Conservation (phyloP, 208 protist genomes). For the Leishmania gerbilli region DNA sequence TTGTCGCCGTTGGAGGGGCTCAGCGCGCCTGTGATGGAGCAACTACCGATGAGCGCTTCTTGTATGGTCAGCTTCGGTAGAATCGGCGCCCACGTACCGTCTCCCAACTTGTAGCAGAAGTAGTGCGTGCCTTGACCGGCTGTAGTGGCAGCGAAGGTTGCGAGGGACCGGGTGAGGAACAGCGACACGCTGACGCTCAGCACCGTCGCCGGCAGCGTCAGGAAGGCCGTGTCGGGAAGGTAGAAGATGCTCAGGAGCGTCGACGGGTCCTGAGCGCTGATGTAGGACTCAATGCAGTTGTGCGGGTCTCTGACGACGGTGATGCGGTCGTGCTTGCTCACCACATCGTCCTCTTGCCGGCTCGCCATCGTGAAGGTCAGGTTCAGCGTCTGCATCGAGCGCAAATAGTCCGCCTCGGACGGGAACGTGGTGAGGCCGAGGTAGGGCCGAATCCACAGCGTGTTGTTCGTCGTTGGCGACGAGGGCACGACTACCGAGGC, state of each 20-base stretch:
- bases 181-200: constrained; percentile 31
- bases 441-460: constrained; percentile 78
- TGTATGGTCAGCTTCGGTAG: constrained; percentile 49
- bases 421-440: constrained; percentile 68
- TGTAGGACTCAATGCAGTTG: constrained; percentile 72
- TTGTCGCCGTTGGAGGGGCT: constrained; percentile 42
- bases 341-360: constrained; percentile 55
- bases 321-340: constrained; percentile 55
- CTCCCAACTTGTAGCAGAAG: constrained; percentile 76
- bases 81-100: constrained; percentile 84
- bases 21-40: constrained; percentile 25
- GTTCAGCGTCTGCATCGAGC: constrained; percentile 67
- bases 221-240: constrained; percentile 68
- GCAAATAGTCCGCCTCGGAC: constrained; percentile 36
- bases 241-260: constrained; percentile 57
- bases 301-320: constrained; percentile 61
- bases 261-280: constrained; percentile 38
- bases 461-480: constrained; percentile 35
- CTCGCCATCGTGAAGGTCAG: constrained; percentile 70
- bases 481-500: constrained; percentile 28
- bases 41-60: constrained; percentile 36
- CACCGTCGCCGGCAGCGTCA: constrained; percentile 60
- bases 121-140: constrained; percentile 42
- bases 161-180: constrained; percentile 39
- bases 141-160: constrained; percentile 46